A percentile compares a stretch with the other conserved stretches of the same genome.
Conservation (phyloP, 257 asterid species). For the Solanum commersonii region DNA sequence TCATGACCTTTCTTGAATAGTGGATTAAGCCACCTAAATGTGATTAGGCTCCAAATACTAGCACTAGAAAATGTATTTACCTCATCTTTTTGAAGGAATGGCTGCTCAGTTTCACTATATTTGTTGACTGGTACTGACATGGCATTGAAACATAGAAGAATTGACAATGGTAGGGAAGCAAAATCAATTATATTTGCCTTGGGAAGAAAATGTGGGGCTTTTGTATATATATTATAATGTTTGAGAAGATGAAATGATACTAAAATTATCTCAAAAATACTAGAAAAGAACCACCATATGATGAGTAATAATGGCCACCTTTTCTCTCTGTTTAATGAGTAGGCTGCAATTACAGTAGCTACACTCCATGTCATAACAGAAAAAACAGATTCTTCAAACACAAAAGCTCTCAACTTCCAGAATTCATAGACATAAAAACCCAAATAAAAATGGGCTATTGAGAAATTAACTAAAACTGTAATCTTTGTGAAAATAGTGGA, state of each 20-base stretch:
- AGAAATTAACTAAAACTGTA: conserved; percentile 26
- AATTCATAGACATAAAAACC: conserved; percentile 33
- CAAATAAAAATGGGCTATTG: conserved; percentile 22
- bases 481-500: conserved; percentile 21
- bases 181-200: conserved; percentile 26
- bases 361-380: conserved; percentile 40
- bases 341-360: conserved; percentile 31
- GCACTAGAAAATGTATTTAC: conserved; percentile 31
- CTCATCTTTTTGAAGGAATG: conserved; percentile 29
- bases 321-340: conserved; percentile 16
- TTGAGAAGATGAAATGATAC: conserved; percentile 17
- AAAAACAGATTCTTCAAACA: conserved; percentile 15
- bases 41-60: conserved; percentile 59
- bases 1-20: conserved; percentile 43
- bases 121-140: conserved; percentile 1
- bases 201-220: conserved; percentile 24
- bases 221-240: neutral
- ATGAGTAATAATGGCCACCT: conserved; percentile 56
- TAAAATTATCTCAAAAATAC: conserved; percentile 15
- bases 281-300: conserved; percentile 60
- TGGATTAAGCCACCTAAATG: conserved; percentile 77
- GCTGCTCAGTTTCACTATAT: conserved; percentile 18
- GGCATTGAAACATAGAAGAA: conserved; percentile 36
- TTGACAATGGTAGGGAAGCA: conserved; percentile 38
- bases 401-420: conserved; percentile 8